Evolutionary conservation across 805 yeast species (phyloP), one percentile per base, ranked within the genome.

Genomic region (Grigorovia jiainica): DNA sequence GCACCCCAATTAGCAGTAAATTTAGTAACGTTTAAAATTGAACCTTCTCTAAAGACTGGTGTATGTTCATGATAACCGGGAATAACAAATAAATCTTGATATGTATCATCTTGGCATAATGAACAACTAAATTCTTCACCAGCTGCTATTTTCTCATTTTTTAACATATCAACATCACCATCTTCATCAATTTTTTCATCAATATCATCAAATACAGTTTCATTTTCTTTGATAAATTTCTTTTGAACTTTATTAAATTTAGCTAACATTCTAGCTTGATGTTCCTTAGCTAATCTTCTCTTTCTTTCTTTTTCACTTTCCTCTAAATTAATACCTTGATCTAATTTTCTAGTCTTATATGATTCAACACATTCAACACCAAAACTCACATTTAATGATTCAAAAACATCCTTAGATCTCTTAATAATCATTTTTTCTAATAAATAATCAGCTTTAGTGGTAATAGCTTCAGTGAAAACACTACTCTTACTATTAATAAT

Each of bases 241-340:
- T 76, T 72, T 56, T 89, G 97, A 52, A 84, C 92, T 43, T 70
- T 78, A 18, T 75, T 73, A 68, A 83, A 76, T 52, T 74, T 79
- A 21, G 70, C 72, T 68, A 81, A 55, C 8, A 82, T 69, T 50
- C 72, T 79, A 34, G 72, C 73, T 53, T 77, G 82, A 42, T 86
- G 69, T 46, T 73, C 72, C 43, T 76, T 70, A 2, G 85, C 84
- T n/a, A 73, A 42, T 45, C 79, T 61, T 55, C 70, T 77, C 43
- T 67, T 70, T 38, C 72, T 70, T 32, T 78, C 85, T 29, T 66
- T 53, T 44, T 75, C 79, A 7, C 78, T 71, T 54, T 79, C 85
- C 32, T 58, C 65, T 21, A 61, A 47, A 37, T 58, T 55, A 5
- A 57, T 51, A 38, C 66, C 67, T 32, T 55, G 62, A 17, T 68